phyloP scores from a whole-genome alignment of 2,329 filamentous ascomycete species.

The Xylariales sp. region DNA sequence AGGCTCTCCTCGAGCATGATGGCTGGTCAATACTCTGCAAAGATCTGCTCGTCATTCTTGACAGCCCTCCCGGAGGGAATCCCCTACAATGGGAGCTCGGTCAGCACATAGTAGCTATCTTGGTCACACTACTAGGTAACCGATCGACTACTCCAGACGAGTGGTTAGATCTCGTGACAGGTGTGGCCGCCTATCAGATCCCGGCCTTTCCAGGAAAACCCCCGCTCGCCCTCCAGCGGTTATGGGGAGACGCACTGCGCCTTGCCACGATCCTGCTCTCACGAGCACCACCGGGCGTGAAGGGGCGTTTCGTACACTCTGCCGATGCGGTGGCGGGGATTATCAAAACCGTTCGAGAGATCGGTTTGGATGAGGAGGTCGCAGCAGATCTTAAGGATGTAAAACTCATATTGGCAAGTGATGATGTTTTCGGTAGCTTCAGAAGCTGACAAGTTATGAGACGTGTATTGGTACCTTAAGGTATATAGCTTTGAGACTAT shows the following conservation, averaged over 20 bases:
- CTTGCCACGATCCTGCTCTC: conserved; percentile 49
- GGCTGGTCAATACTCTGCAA: conserved; percentile 50
- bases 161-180: conserved; percentile 54
- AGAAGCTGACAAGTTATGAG: too few relatives aligned
- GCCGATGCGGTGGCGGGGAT: conserved; percentile 45
- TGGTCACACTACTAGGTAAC: conserved; percentile 48
- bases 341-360: conserved; percentile 32
- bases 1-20: conserved; percentile 42
- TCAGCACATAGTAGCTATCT: conserved; percentile 50
- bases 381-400: conserved; percentile 10
- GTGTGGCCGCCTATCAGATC: conserved; percentile 43
- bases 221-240: conserved; percentile 35
- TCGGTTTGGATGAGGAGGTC: conserved; percentile 5
- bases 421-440: not conserved
- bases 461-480: too few relatives aligned
- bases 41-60: conserved; percentile 44
- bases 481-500: too few relatives aligned
- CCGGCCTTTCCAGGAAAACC: conserved; percentile 23
- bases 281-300: conserved; percentile 40
- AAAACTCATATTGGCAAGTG: not conserved
- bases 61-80: conserved; percentile 20
- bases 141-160: conserved; percentile 42
- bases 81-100: conserved; percentile 33
- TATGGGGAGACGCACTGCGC: conserved; percentile 52
- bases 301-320: conserved; percentile 47